These are phyloP conservation scores for Neltuma alba DNA, from an alignment of 306 rosid species.

Conservation along the genomic window DNA sequence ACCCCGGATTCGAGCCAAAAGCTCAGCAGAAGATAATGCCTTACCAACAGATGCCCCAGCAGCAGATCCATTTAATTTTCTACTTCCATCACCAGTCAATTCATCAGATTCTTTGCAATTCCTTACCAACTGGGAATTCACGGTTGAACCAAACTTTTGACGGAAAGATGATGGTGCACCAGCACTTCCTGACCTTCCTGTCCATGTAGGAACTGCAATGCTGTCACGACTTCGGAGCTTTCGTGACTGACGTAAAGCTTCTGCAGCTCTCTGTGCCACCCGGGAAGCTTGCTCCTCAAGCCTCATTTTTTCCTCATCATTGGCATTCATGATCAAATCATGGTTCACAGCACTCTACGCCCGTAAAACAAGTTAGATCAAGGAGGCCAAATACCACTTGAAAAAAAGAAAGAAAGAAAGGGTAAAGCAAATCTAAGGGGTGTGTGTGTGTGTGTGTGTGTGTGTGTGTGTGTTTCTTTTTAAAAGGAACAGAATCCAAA, in stretches of 20 bases:
- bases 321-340: conserved; percentile 85
- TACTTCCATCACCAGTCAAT: conserved; percentile 47
- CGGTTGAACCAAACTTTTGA: conserved; percentile 81
- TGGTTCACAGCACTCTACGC: conserved; percentile 90
- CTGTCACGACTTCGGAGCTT: conserved; percentile 77
- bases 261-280: conserved; percentile 96
- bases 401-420: conserved; percentile 9
- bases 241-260: conserved; percentile 86
- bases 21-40: conserved; percentile 82
- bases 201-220: conserved; percentile 91
- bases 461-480: too few relatives aligned
- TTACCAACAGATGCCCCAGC: conserved; percentile 88
- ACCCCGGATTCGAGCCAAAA: conserved; percentile 68
- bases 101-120: conserved; percentile 51
- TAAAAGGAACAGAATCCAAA: conserved; percentile 9
- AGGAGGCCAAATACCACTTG: conserved; percentile 15
- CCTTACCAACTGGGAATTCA: conserved; percentile 59
- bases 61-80: conserved; percentile 52
- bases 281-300: conserved; percentile 92
- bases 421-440: conserved; percentile 6
- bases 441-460: too few relatives aligned
- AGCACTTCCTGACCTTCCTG: conserved; percentile 93
- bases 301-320: conserved; percentile 82
- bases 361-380: conserved; percentile 29
- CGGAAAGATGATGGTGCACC: conserved; percentile 83